Base-by-base conservation (phyloP, 163 green algal genomes). In the Coccomyxa subellipsoidea region DNA sequence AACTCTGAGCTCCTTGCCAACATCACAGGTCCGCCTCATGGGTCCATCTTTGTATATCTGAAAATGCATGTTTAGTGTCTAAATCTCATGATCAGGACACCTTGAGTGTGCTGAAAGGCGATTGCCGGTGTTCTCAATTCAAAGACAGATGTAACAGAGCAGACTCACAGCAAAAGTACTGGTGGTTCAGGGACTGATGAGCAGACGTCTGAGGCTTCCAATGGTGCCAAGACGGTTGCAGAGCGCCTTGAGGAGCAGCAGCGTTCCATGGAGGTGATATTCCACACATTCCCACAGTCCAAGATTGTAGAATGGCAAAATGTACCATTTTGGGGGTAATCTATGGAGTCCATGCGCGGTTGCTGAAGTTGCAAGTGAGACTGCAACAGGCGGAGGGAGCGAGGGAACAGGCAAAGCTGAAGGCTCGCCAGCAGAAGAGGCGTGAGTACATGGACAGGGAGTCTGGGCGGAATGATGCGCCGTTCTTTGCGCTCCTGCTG, bases 381-480 rank as follows among this genome's bases (percentile, higher is more conserved):
- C 10, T 23, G 27, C 29, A 4, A 37, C 34, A 47, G 70, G 70
- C 34, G 10, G 32, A 69, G 27, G 75, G 18, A 35, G 25, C 75
- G 1, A 72, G 40, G 75, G 37, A 80, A 37, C 23, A 39, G 37
- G 37, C 37, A 29, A 38, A 80, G 75, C 25, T 34, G 25, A 39
- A 80, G 75, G 37, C 37, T 15, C 75, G 76, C 29, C 1, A 32
- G 40, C 76, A 81, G 76, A 39, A 53, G 10, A 39, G 76, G 40
- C 76, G 76, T 0, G 40, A 81, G 10, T 81, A 81, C 76, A 81
- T 81, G 76, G 76, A 81, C 39, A 27, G 76, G 10, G 76, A 81
- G 39, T 71, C 37, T 40, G 36, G 18, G 9, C 39, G 40, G 7
- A 47, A 72, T 32, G 31, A 81, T 5, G 31, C 27, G 37, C 53